Evolutionary conservation across 345 rosid species (phyloP).

Genomic region (Chamaenerion angustifolium): DNA sequence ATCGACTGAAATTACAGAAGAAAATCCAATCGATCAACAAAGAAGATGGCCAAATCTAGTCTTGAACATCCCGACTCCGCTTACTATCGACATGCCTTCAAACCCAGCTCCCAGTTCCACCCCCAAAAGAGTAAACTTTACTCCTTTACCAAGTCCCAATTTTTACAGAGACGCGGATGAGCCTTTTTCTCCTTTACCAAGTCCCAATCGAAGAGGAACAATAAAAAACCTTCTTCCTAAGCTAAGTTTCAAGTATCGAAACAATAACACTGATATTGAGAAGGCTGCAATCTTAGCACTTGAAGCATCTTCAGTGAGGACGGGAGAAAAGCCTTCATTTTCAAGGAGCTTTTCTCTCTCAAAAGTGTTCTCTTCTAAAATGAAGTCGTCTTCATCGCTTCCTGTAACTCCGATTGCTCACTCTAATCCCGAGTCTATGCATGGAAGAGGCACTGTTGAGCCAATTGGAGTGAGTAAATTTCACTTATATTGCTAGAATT

Average conservation of each 20-base stretch:
- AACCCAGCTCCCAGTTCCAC: slow-evolving; percentile 31
- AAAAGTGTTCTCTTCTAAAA: slow-evolving; percentile 40
- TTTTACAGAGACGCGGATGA: slow-evolving; percentile 15
- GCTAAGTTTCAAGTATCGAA: slow-evolving; percentile 52
- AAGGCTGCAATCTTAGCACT: slow-evolving; percentile 61
- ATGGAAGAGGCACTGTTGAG: slow-evolving; percentile 38
- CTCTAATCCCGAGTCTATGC: slow-evolving; percentile 84
- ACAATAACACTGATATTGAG: slow-evolving; percentile 44
- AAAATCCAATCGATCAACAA: slow-evolving; percentile 14
- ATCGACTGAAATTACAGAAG: slow-evolving; percentile 57
- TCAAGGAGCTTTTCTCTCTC: slow-evolving; percentile 51
- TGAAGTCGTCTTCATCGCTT: slow-evolving; percentile 44
- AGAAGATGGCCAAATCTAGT: slow-evolving; percentile 21
- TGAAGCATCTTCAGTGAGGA: slow-evolving; percentile 28
- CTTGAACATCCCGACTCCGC: slow-evolving; percentile 35
- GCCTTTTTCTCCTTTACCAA: slow-evolving; percentile 21
- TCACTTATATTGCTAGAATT: slow-evolving; percentile 23
- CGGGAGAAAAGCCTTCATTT: slow-evolving; percentile 20
- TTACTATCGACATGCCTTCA: slow-evolving; percentile 28
- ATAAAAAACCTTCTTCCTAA: slow-evolving; percentile 56
- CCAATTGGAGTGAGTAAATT: slow-evolving; percentile 10
- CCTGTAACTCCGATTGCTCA: slow-evolving; percentile 58
- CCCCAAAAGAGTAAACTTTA: slow-evolving; percentile 63
- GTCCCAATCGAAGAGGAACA: slow-evolving; percentile 32
- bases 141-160: slow-evolving; percentile 64